phyloP scores from a whole-genome alignment of 2,329 filamentous ascomycete genomes.

The Penicillium carneum region DNA sequence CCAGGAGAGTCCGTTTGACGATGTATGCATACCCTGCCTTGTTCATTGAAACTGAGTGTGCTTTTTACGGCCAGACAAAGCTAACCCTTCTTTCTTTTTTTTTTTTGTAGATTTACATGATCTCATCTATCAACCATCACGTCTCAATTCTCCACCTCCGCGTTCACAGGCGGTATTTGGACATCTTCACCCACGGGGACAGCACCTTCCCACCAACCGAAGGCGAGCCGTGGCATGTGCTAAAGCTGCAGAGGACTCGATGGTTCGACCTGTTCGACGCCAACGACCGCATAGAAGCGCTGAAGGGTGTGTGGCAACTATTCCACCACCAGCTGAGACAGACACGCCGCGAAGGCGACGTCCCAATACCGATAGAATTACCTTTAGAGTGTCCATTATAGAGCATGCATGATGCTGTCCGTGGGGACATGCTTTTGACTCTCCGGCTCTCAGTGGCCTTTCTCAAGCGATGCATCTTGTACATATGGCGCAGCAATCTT shows the following conservation, averaged over 20 bases:
- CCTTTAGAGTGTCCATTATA: slow-evolving; percentile 10
- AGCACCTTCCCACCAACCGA: slow-evolving; percentile 36
- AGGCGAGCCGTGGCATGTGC: slow-evolving; percentile 58
- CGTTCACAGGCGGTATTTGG: slow-evolving; percentile 64
- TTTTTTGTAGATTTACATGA: slow-evolving; percentile 62
- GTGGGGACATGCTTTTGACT: background rate
- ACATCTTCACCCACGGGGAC: slow-evolving; percentile 59
- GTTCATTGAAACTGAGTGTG: background rate
- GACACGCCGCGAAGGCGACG: slow-evolving; percentile 21
- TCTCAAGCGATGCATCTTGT: slow-evolving; percentile 28
- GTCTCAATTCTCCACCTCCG: slow-evolving; percentile 66
- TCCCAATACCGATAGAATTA: slow-evolving; percentile 5
- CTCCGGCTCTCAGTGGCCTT: background rate
- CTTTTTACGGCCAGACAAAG: background rate
- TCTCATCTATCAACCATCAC: slow-evolving; percentile 69
- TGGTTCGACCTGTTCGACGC: slow-evolving; percentile 67
- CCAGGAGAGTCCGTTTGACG: slow-evolving; percentile 56
- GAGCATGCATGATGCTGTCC: background rate
- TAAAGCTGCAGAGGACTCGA: slow-evolving; percentile 61
- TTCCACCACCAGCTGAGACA: slow-evolving; percentile 61
- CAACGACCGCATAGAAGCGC: slow-evolving; percentile 62
- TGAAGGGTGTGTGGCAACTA: slow-evolving; percentile 65
- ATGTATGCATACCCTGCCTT: slow-evolving; percentile 55
- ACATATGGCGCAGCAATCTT: slow-evolving; percentile 22
- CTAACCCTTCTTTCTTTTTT: slow-evolving; percentile 5